phyloP scores from a whole-genome alignment of 306 rosid genomes.

The Aeschynomene evenia region DNA sequence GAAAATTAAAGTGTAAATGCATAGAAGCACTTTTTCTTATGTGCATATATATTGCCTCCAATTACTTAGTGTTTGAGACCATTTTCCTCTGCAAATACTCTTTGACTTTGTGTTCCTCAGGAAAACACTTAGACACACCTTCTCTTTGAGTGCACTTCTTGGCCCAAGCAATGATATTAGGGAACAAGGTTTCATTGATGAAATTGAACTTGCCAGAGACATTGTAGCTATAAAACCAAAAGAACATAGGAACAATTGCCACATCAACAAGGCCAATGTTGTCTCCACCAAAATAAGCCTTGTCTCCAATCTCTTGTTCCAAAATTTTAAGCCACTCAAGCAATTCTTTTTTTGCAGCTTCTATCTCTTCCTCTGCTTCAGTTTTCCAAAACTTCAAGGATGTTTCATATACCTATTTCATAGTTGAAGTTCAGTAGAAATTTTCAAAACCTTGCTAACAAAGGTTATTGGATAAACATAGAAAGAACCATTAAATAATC shows the following conservation, averaged over 20 bases:
- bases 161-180: slow-evolving; percentile 42
- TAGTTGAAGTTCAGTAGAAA: neutral
- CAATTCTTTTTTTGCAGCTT: slow-evolving; percentile 33
- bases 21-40: neutral
- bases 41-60: neutral
- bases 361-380: slow-evolving; percentile 40
- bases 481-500: neutral
- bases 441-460: no score
- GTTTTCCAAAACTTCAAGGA: neutral
- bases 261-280: slow-evolving; percentile 47
- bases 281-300: slow-evolving; percentile 41
- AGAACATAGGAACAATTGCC: slow-evolving; percentile 33
- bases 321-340: slow-evolving; percentile 20
- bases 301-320: slow-evolving; percentile 29
- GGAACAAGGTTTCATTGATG: slow-evolving; percentile 31
- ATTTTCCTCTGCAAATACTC: neutral
- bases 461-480: neutral
- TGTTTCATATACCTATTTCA: neutral
- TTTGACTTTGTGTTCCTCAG: slow-evolving; percentile 31
- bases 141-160: slow-evolving; percentile 38
- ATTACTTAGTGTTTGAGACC: neutral
- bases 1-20: neutral
- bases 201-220: neutral
- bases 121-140: slow-evolving; percentile 38
- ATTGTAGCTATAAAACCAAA: slow-evolving; percentile 25